Conservation (phyloP, 2,329 filamentous ascomycete genomes). For the Coniosporium tulheliwenetii region DNA sequence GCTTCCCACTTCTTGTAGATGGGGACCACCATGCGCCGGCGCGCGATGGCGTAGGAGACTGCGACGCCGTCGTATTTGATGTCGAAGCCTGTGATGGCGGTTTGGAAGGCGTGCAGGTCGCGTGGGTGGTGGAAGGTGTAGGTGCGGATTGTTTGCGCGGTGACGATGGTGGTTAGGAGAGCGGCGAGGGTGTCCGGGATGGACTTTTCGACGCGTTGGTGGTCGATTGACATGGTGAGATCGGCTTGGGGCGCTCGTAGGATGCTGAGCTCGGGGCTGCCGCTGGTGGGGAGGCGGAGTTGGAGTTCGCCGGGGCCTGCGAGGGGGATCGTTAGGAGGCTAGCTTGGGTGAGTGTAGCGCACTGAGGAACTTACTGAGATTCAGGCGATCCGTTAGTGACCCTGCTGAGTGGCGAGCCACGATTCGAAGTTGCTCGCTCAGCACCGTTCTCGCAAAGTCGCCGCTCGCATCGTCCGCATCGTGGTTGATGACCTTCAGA, state of each 20-base stretch:
- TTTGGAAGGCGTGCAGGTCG: conserved; percentile 64
- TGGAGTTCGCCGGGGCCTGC: conserved; percentile 28
- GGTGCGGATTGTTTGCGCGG: conserved; percentile 51
- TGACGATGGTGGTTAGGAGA: conserved; percentile 39
- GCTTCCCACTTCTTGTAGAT: conserved; percentile 94
- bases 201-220: conserved; percentile 15
- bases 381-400: conserved; percentile 75
- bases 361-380: conserved; percentile 31
- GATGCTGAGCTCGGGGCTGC: conserved; percentile 18
- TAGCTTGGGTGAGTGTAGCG: not conserved
- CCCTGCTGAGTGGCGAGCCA: conserved; percentile 61
- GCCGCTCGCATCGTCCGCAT: conserved; percentile 37
- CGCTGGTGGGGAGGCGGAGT: conserved; percentile 26
- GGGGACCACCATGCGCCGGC: conserved; percentile 75
- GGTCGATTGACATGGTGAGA: conserved; percentile 55
- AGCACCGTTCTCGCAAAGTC: conserved; percentile 53
- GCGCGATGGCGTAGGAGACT: conserved; percentile 62
- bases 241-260: conserved; percentile 32
- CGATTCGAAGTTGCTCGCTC: conserved; percentile 59
- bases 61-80: conserved; percentile 44
- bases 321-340: not conserved
- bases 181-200: conserved; percentile 38
- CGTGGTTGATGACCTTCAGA: conserved; percentile 56
- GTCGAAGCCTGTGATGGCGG: conserved; percentile 62
- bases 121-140: conserved; percentile 32